Evolutionary conservation across 2,329 filamentous ascomycete genomes (phyloP).

Genomic region (Coniochaeta ligniaria): DNA sequence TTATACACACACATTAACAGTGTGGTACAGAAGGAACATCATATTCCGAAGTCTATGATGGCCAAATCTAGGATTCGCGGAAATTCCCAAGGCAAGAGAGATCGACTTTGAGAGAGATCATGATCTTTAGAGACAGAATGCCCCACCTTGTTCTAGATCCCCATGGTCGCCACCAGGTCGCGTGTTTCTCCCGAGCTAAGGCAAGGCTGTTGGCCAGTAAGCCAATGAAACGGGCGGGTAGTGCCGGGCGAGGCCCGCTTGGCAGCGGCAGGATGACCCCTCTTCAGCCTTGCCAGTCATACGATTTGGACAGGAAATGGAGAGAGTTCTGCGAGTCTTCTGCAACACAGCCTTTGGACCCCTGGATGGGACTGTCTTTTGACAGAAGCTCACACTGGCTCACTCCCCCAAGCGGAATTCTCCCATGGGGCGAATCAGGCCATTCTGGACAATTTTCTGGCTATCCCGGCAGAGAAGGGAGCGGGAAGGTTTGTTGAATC

Average conservation of each 20-base stretch:
- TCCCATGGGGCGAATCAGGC: background rate
- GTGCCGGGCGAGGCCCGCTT: background rate
- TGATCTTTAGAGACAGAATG: background rate
- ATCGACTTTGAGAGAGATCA: background rate
- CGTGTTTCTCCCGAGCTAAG: background rate
- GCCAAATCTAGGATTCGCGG: background rate
- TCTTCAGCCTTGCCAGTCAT: constrained; percentile 2
- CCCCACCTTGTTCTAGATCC: constrained; percentile 2
- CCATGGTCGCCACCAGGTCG: too few species aligned
- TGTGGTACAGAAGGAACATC: too few species aligned
- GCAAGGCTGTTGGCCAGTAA: background rate
- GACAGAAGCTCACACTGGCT: background rate
- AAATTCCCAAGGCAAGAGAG: background rate
- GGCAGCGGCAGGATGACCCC: background rate
- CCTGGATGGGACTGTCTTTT: background rate
- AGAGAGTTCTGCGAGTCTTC: background rate
- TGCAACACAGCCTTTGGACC: constrained; percentile 2
- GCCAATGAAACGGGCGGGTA: background rate
- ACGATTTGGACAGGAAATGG: constrained; percentile 3
- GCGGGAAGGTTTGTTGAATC: background rate
- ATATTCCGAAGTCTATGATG: background rate
- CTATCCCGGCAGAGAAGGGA: background rate
- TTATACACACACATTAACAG: too few species aligned
- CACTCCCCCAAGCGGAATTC: background rate
- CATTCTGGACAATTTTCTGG: background rate